Conservation (phyloP, 2,329 filamentous ascomycete genomes). For the Stenocarpella maydis region DNA sequence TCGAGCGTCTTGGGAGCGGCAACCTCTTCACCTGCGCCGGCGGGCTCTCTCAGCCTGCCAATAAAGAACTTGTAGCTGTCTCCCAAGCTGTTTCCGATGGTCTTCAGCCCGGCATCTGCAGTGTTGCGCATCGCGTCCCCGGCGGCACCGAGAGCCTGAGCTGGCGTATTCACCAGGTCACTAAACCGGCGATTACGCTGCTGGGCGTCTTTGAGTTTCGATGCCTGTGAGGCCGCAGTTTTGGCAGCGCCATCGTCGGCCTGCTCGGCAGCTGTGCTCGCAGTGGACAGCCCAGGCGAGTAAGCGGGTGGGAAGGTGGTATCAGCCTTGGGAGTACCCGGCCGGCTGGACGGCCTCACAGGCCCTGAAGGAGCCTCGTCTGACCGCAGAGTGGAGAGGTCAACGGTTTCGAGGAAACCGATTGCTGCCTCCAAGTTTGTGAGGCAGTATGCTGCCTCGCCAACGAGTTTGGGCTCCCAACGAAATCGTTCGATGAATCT, state of each 20-base stretch:
- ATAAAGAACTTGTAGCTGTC: constrained; percentile 95
- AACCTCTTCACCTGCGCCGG: constrained; percentile 55
- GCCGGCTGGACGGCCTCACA: constrained; percentile 60
- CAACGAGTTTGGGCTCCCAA: constrained; percentile 84
- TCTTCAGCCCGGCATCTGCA: constrained; percentile 91
- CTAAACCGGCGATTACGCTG: constrained; percentile 78
- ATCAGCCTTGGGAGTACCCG: constrained; percentile 58
- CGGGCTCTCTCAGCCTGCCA: constrained; percentile 73
- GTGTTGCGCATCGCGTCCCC: constrained; percentile 86
- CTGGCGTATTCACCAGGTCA: constrained; percentile 84
- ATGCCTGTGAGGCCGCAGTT: constrained; percentile 48
- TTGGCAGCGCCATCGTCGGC: constrained; percentile 40
- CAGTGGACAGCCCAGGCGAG: constrained; percentile 51
- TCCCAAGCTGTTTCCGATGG: constrained; percentile 87
- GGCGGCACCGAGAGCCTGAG: constrained; percentile 81
- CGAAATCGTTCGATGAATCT: constrained; percentile 94
- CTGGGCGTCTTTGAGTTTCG: constrained; percentile 56
- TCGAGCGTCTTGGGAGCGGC: constrained; percentile 88
- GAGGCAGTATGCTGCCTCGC: constrained; percentile 94
- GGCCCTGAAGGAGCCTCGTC: constrained; percentile 79
- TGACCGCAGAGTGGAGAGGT: constrained; percentile 84
- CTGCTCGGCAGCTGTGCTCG: constrained; percentile 43
- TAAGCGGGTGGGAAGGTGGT: constrained; percentile 69
- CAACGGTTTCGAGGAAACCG: constrained; percentile 93
- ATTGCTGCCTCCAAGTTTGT: constrained; percentile 96